phyloP scores from a whole-genome alignment of 164 flowering plant genomes.

The Umbilicus rupestris region DNA sequence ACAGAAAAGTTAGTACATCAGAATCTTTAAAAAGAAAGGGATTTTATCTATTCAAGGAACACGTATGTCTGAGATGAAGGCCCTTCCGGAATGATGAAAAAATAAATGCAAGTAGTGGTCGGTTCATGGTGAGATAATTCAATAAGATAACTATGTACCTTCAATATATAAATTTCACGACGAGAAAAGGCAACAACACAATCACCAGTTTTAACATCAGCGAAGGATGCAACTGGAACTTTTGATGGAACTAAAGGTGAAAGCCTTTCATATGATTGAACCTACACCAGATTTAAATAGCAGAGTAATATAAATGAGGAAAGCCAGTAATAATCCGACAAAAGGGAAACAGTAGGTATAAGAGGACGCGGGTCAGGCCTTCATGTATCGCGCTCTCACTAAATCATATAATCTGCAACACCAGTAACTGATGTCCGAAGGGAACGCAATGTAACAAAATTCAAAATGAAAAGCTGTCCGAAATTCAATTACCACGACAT shows the following conservation, averaged over 20 bases:
- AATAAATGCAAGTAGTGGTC: neutral
- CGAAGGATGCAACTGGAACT: conserved; percentile 57
- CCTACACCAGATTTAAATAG: conserved; percentile 23
- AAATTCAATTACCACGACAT: conserved; percentile 39
- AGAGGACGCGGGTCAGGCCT: neutral
- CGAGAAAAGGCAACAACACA: conserved; percentile 93
- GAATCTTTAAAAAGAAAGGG: neutral
- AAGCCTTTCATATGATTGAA: conserved; percentile 75
- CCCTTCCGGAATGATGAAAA: conserved; percentile 8
- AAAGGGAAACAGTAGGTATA: neutral
- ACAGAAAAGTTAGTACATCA: neutral
- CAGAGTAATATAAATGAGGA: neutral
- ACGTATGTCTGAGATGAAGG: neutral
- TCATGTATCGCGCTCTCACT: neutral
- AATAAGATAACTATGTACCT: conserved; percentile 30
- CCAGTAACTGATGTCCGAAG: neutral
- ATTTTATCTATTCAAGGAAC: neutral
- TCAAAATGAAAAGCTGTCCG: neutral
- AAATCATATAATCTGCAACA: neutral
- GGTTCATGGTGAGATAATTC: neutral
- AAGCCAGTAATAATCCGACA: neutral
- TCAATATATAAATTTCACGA: conserved; percentile 46
- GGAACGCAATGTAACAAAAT: neutral
- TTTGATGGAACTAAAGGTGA: conserved; percentile 66
- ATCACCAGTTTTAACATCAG: conserved; percentile 64